Evolutionary conservation across 441 rosid genomes (phyloP), one percentile per base, ranked within the genome.

Genomic region (Pelargonium citronellum): DNA sequence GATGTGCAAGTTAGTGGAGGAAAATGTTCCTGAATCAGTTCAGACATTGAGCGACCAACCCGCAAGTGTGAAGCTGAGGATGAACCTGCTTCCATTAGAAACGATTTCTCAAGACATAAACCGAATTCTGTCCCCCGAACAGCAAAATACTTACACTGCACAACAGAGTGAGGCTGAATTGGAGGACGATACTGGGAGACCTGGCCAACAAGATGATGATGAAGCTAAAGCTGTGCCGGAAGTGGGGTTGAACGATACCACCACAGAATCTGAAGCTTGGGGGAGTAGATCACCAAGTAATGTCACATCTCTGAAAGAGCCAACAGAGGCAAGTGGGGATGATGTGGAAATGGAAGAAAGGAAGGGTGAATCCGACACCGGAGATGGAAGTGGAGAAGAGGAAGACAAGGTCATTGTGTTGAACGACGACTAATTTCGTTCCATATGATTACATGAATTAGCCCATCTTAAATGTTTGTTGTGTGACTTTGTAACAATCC

Each of bases 1-100:
- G 99, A 81, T 88, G 77, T 92, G 96, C 83, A 83, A 83, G 68
- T 69, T 80, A 34, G 17, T 91, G 68, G 88, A 87, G 53, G 84
- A 84, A 30, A 83, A 83, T 67, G 82, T 65, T 71, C 79, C 69
- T 16, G 95, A 87, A 71, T 75, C 81, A 37, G 77, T 80, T 57
- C 82, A 82, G 72, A 69, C 83, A 67, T 63, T 78, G 47, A 75
- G 81, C 61, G 83, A 79, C 74, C 78, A 79, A 63, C 83, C 82
- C 0, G 82, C 83, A 0, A 87, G 81, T 74, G 71, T 63, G 47
- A 81, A 80, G 79, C 51, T 86, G 82, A 84, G 75, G 77, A 82
- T 79, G 80, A 77, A 78, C 76, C 85, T 92, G 71, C 79, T 43
- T 41, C 81, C 87, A 1, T 19, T 92, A 60, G 86, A 85, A 79